Evolutionary conservation across 352 stramenopile species (phyloP).

Genomic region (Globisporangium paddicum): DNA sequence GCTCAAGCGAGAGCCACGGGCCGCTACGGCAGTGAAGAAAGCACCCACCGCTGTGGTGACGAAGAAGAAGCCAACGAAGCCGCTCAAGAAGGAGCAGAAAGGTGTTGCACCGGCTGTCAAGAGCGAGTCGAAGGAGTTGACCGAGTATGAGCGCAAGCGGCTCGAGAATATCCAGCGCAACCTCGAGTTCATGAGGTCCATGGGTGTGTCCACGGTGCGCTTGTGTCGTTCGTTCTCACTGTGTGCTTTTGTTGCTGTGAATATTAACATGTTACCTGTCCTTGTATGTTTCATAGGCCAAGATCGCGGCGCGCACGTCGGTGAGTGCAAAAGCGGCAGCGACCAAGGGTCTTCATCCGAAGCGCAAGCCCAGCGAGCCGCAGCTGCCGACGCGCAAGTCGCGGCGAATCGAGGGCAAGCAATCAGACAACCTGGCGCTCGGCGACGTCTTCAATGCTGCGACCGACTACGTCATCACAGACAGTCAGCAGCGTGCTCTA

Average conservation of each 20-base stretch:
- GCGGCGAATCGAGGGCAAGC: constrained; percentile 53
- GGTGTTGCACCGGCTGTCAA: background rate
- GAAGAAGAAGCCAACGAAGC: background rate
- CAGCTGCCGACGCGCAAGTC: constrained; percentile 49
- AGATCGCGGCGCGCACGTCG: constrained; percentile 56
- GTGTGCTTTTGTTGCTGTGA: background rate
- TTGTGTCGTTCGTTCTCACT: background rate
- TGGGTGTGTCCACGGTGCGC: constrained; percentile 68
- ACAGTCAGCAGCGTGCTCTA: background rate
- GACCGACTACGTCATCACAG: background rate
- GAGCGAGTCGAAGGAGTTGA: constrained; percentile 21
- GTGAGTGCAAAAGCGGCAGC: constrained; percentile 10
- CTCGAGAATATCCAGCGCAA: constrained; percentile 84
- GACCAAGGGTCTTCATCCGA: constrained; percentile 8
- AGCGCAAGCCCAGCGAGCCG: constrained; percentile 21
- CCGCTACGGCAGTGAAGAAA: constrained; percentile 7
- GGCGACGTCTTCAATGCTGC: constrained; percentile 2
- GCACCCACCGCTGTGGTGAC: background rate
- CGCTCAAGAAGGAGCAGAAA: constrained; percentile 2
- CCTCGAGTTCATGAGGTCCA: constrained; percentile 77
- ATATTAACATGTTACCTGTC: no score
- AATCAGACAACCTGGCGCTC: constrained; percentile 35
- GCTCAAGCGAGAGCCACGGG: constrained; percentile 14
- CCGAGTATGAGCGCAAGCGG: constrained; percentile 79
- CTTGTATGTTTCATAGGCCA: constrained; percentile 36